Evolutionary conservation across 345 rosid genomes (phyloP).

Genomic region (Murraya paniculata): DNA sequence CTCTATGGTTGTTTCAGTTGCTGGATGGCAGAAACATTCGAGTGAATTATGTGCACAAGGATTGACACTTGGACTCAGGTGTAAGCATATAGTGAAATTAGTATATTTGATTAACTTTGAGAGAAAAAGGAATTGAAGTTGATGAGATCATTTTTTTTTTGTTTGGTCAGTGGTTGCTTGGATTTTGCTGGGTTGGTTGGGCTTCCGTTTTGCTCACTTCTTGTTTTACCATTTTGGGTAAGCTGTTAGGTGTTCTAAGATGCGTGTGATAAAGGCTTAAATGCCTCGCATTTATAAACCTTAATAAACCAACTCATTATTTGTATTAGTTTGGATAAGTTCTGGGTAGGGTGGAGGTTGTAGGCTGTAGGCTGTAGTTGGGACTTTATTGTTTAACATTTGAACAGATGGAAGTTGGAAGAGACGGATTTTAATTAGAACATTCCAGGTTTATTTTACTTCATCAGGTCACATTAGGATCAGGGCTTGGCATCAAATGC

Average conservation of each 20-base stretch:
- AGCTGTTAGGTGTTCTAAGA: neutral
- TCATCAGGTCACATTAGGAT: neutral
- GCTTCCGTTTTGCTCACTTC: neutral
- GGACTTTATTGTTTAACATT: neutral
- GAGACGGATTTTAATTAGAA: neutral
- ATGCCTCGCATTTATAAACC: neutral
- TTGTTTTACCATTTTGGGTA: neutral
- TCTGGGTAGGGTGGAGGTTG: neutral
- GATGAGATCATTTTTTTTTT: neutral
- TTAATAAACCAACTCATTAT: neutral
- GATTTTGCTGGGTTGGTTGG: too few species aligned
- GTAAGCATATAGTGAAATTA: neutral
- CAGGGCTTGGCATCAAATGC: neutral
- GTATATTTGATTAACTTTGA: neutral
- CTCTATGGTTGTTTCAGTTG: constrained; percentile 30
- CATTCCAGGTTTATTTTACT: neutral
- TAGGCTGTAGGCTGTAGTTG: neutral
- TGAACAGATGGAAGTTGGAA: neutral
- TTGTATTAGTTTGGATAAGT: neutral
- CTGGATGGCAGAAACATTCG: constrained; percentile 69
- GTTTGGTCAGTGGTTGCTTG: neutral
- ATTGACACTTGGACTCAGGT: constrained; percentile 12
- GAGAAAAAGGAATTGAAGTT: neutral
- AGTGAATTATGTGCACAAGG: constrained; percentile 47
- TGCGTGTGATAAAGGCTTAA: neutral